Evolutionary conservation across 345 rosid species (phyloP), one percentile per base, ranked within the genome.

Genomic region (Erucastrum elatum): DNA sequence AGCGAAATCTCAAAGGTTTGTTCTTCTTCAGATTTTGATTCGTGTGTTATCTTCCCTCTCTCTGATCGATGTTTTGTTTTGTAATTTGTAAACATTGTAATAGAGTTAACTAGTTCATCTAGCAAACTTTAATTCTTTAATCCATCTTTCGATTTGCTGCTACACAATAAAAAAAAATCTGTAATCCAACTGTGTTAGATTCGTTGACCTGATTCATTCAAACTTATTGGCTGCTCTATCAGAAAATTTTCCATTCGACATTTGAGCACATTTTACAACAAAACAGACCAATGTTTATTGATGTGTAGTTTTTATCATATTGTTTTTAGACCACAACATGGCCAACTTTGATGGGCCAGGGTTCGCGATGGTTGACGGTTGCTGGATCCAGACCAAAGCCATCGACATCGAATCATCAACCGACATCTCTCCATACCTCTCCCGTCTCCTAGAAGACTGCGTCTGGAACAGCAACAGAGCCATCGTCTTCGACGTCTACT

Each of bases 361-460:
- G 26, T 75, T 80, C 41, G 39, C 13, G 0, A 80, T 80, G 83
- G 79, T 75, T 5, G 79, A 75, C 41, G 75, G 51, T 6, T n/a
- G 76, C 41, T 75, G 76, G 75, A n/a, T 80, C 17, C 76, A 71
- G 17, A 70, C 80, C 75, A 80, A 80, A 75, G 76, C 83, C 73
- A 75, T 80, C 15, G 80, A 80, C 34, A 73, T 80, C 12, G 83
- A 4, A 31, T 27, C 80, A 33, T 41, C 83, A 44, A 70, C 80
- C 1, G 76, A 80, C 34, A 80, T 80, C 72, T 64, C 80, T 75
- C 83, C 83, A 9, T 80, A 80, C 80, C 83, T 80, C 11, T 75
- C 83, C 31, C 71, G 31, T 3, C 11, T 80, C 61, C 69, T 75
- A 8, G 83, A 75, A 65, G 83, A 80, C 1, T 75, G 64, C 2